Percentiles rank a stretch among this genome's conserved stretches.
phyloP scores from a whole-genome alignment of 1,139 yeast genomes.

The Tardiomyces blankii region DNA sequence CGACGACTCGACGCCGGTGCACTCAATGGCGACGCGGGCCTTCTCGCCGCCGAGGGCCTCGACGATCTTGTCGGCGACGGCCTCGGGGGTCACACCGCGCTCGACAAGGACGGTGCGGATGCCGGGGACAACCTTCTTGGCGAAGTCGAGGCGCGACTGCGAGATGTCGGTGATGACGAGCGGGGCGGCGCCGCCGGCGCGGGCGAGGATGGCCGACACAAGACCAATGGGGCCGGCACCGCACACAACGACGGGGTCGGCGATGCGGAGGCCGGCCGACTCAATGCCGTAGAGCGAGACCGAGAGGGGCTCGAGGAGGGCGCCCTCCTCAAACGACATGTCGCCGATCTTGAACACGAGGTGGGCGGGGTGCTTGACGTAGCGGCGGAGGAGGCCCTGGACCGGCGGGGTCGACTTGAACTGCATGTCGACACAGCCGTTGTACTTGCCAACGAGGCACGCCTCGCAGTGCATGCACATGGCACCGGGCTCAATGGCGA shows the following conservation, averaged over 20 bases:
- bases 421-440: slow-evolving; percentile 64
- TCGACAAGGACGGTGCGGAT: slow-evolving; percentile 47
- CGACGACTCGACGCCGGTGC: slow-evolving; percentile 58
- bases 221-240: slow-evolving; percentile 96
- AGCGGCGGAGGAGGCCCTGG: slow-evolving; percentile 55
- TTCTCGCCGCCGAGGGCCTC: slow-evolving; percentile 32
- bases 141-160: slow-evolving; percentile 49
- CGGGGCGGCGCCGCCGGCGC: slow-evolving; percentile 70
- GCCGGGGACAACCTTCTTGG: slow-evolving; percentile 45
- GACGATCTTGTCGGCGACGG: slow-evolving; percentile 27
- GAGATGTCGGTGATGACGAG: slow-evolving; percentile 56
- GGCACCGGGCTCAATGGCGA: slow-evolving; percentile 79
- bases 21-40: slow-evolving; percentile 55
- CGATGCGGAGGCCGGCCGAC: slow-evolving; percentile 54
- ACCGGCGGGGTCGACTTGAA: slow-evolving; percentile 76
- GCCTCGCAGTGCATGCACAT: slow-evolving; percentile 68
- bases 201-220: slow-evolving; percentile 65
- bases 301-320: slow-evolving; percentile 76
- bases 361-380: slow-evolving; percentile 63
- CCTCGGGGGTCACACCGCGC: slow-evolving; percentile 21
- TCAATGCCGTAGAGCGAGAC: slow-evolving; percentile 81
- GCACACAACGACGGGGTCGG: slow-evolving; percentile 65
- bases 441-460: slow-evolving; percentile 65
- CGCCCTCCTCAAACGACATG: slow-evolving; percentile 73
- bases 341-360: slow-evolving; percentile 68